phyloP scores from a whole-genome alignment of 768 basidiomycete genomes.

The Pisolithus microcarpus region DNA sequence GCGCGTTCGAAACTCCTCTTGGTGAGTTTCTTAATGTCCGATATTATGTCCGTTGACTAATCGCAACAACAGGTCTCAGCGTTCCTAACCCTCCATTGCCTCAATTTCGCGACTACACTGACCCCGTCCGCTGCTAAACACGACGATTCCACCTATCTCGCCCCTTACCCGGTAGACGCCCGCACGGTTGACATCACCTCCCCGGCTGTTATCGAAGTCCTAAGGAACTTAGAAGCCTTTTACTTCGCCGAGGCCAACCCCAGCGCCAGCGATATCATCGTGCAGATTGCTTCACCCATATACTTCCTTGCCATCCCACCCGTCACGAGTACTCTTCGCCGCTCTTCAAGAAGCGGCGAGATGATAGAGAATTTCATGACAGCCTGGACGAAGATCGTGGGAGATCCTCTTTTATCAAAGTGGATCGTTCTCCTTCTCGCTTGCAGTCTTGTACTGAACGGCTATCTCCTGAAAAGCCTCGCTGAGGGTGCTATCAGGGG shows the following conservation, averaged over 20 bases:
- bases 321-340: conserved; percentile 22
- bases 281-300: conserved; percentile 56
- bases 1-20: conserved; percentile 84
- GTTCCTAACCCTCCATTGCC: conserved; percentile 84
- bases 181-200: conserved; percentile 67
- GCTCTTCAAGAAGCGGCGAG: conserved; percentile 36
- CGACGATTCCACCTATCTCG: conserved; percentile 26
- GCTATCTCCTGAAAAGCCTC: conserved; percentile 85
- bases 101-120: conserved; percentile 90
- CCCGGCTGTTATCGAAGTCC: conserved; percentile 48
- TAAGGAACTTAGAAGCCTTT: conserved; percentile 46
- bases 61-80: conserved; percentile 57
- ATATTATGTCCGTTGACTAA: not conserved
- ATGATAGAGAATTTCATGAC: conserved; percentile 82
- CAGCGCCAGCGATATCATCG: conserved; percentile 38
- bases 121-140: conserved; percentile 52
- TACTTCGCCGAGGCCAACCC: conserved; percentile 11
- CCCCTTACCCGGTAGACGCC: conserved; percentile 1
- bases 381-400: conserved; percentile 84
- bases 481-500: conserved; percentile 44
- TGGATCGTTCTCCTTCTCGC: conserved; percentile 89
- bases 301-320: conserved; percentile 43
- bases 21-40: conserved; percentile 33
- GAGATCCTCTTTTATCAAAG: conserved; percentile 89
- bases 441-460: conserved; percentile 83